phyloP scores from a whole-genome alignment of 768 basidiomycete species.

The Leccinellum luteum region DNA sequence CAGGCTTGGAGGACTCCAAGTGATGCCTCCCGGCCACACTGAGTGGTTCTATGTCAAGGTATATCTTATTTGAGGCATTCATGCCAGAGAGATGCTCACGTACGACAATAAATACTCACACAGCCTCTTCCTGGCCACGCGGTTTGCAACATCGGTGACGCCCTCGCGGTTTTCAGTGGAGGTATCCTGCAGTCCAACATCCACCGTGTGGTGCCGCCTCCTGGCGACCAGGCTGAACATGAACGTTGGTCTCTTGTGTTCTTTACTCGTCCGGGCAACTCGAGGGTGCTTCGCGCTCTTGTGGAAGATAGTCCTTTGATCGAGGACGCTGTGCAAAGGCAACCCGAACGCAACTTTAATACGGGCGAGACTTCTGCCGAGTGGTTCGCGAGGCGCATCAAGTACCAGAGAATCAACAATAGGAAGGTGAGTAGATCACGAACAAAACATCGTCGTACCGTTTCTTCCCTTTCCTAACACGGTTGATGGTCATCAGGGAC shows the following conservation, averaged over 20 bases:
- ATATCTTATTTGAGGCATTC: background rate
- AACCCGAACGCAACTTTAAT: constrained; percentile 37
- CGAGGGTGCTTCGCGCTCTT: constrained; percentile 48
- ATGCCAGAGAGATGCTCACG: background rate
- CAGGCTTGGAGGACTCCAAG: constrained; percentile 66
- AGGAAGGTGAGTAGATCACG: constrained; percentile 34
- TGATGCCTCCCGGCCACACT: constrained; percentile 57
- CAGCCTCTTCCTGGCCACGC: constrained; percentile 55
- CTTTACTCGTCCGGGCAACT: constrained; percentile 62
- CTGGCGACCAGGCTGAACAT: constrained; percentile 48
- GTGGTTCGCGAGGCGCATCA: constrained; percentile 42
- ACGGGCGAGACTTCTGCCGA: constrained; percentile 37
- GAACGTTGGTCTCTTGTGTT: constrained; percentile 69
- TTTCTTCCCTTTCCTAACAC: background rate
- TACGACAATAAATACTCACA: background rate
- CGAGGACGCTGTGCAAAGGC: constrained; percentile 38
- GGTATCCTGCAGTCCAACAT: constrained; percentile 63
- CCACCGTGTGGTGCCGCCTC: constrained; percentile 64
- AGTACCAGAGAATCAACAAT: constrained; percentile 41
- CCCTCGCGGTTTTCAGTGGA: constrained; percentile 58
- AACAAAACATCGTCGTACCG: background rate
- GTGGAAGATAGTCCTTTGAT: constrained; percentile 50
- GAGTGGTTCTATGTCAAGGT: constrained; percentile 70
- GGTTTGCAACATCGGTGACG: constrained; percentile 63
- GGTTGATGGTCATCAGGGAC: constrained; percentile 18